phyloP scores from a whole-genome alignment of 371 early-diverging fungal species.

The Nosema bombycis region DNA sequence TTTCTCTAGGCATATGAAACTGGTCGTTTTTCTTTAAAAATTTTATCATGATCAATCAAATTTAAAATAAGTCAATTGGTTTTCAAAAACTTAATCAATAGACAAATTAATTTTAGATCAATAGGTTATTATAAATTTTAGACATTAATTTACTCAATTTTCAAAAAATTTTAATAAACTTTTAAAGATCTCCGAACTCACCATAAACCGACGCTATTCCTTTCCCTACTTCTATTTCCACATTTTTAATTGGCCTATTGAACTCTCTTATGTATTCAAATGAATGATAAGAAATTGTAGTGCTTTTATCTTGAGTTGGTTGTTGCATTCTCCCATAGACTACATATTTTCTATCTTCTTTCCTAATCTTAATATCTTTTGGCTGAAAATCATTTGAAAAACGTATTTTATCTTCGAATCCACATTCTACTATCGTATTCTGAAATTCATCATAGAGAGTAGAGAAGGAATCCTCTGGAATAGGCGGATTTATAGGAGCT shows the following conservation, averaged over 20 bases:
- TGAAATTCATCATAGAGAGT: not conserved
- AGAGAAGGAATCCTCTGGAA: not conserved
- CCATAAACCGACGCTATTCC: not conserved
- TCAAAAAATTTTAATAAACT: slow-evolving; percentile 1
- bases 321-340: not conserved
- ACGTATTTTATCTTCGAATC: not conserved
- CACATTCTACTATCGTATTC: not conserved
- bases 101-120: not conserved
- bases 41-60: not conserved
- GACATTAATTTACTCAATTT: not conserved
- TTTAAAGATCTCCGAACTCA: slow-evolving; percentile 11
- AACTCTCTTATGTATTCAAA: slow-evolving; percentile 5
- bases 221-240: slow-evolving; percentile 2
- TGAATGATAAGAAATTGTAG: slow-evolving; percentile 3
- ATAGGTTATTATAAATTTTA: not conserved
- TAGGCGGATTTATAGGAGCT: too few species aligned
- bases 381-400: not conserved
- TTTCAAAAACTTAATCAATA: not conserved
- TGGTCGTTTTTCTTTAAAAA: not conserved
- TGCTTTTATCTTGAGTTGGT: not conserved
- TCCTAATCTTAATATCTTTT: not conserved
- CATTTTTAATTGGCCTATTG: slow-evolving; percentile 4
- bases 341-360: not conserved
- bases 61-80: not conserved
- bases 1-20: not conserved